Percentiles rank a stretch among this genome's conserved stretches.
Conservation (phyloP, 148 eudicot species). For the Rhododendron ovatum region DNA sequence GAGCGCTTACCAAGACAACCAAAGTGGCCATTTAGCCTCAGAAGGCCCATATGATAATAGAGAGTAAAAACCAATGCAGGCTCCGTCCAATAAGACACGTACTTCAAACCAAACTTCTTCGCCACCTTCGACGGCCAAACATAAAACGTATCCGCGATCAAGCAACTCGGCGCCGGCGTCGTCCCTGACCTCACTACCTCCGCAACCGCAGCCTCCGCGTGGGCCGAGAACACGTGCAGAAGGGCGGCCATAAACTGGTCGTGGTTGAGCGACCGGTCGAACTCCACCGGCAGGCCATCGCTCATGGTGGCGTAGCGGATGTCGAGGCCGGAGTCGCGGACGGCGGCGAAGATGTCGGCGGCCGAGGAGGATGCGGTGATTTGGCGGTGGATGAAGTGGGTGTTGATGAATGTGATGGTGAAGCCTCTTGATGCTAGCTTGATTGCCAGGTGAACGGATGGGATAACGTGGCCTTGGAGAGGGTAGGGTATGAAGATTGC, state of each 20-base stretch:
- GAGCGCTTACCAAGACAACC: slow-evolving; percentile 41
- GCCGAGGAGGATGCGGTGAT: slow-evolving; percentile 17
- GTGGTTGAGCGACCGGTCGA: slow-evolving; percentile 29
- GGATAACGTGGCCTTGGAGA: slow-evolving; percentile 67
- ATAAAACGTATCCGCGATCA: slow-evolving; percentile 64
- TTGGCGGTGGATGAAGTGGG: slow-evolving; percentile 48
- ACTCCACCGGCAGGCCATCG: slow-evolving; percentile 46
- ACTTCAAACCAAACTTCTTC: slow-evolving; percentile 41
- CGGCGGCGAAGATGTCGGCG: slow-evolving; percentile 36
- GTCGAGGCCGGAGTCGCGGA: slow-evolving; percentile 38
- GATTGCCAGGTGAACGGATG: slow-evolving; percentile 42
- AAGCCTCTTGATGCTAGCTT: slow-evolving; percentile 63
- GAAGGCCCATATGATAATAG: slow-evolving; percentile 58
- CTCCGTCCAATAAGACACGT: slow-evolving; percentile 72
- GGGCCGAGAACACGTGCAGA: slow-evolving; percentile 44
- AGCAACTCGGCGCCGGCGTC: slow-evolving; percentile 25
- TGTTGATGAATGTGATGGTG: slow-evolving; percentile 69
- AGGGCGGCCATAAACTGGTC: slow-evolving; percentile 47
- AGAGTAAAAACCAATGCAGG: slow-evolving; percentile 57
- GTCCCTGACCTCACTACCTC: slow-evolving; percentile 7
- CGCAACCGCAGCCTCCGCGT: slow-evolving; percentile 34
- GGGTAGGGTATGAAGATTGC: slow-evolving; percentile 45
- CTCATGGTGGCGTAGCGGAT: slow-evolving; percentile 43
- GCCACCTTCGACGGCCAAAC: slow-evolving; percentile 61
- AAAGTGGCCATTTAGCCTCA: slow-evolving; percentile 51